phyloP scores from a whole-genome alignment of 805 yeast species.

The Helenozyma rhizophorensis region DNA sequence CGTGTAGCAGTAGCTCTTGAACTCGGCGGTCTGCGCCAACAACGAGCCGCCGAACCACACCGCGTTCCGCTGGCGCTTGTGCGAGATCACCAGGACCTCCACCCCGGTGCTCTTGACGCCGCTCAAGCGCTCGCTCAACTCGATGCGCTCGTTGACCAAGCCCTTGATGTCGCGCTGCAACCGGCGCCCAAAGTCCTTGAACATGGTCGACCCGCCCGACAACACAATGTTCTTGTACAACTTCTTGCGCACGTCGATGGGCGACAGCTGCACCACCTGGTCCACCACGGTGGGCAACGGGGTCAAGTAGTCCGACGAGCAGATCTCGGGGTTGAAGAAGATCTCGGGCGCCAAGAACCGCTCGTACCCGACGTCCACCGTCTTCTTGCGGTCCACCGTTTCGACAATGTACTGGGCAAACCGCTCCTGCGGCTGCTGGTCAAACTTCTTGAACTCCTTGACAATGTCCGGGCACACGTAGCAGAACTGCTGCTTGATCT shows the following conservation, averaged over 20 bases:
- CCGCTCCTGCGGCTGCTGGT: constrained; percentile 81
- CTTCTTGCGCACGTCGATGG: constrained; percentile 97
- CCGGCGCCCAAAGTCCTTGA: constrained; percentile 96
- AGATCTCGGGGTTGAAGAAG: constrained; percentile 96
- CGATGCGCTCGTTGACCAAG: constrained; percentile 85
- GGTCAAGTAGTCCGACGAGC: constrained; percentile 89
- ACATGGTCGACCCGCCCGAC: constrained; percentile 98
- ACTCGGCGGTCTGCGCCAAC: constrained; percentile 95
- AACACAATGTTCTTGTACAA: constrained; percentile 92
- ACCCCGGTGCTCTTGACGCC: constrained; percentile 86
- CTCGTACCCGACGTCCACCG: constrained; percentile 94
- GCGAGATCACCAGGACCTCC: constrained; percentile 94
- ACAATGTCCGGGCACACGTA: constrained; percentile 98
- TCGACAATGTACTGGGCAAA: constrained; percentile 92
- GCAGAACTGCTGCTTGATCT: constrained; percentile 93
- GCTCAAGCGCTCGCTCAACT: constrained; percentile 70
- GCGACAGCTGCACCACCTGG: constrained; percentile 89
- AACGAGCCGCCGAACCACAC: constrained; percentile 99
- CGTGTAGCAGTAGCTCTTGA: constrained; percentile 93
- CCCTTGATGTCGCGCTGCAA: constrained; percentile 89
- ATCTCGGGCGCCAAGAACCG: constrained; percentile 98
- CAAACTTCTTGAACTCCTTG: constrained; percentile 91
- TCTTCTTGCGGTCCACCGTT: constrained; percentile 60
- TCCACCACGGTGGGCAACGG: constrained; percentile 97
- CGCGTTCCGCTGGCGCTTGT: constrained; percentile 96